phyloP scores from a whole-genome alignment of 352 stramenopile species.

The Phytophthora cactorum region DNA sequence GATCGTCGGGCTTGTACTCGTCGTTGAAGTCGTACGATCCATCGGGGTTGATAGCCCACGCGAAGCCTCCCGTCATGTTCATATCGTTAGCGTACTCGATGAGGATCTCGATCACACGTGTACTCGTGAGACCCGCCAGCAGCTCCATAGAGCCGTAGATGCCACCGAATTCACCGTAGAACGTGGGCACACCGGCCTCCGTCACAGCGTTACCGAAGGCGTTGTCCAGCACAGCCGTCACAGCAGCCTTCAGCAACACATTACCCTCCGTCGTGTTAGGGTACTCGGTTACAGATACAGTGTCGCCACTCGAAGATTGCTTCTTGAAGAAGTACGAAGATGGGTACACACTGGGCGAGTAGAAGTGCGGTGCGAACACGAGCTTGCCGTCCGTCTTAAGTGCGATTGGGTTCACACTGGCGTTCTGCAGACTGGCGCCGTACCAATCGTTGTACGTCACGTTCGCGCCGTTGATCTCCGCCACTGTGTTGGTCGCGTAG shows the following conservation, averaged over 20 bases:
- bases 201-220: conserved; percentile 68
- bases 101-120: conserved; percentile 73
- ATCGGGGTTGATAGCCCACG: conserved; percentile 84
- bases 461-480: conserved; percentile 64
- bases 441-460: conserved; percentile 85
- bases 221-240: conserved; percentile 69
- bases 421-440: conserved; percentile 83
- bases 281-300: conserved; percentile 64
- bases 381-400: conserved; percentile 71
- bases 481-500: conserved; percentile 48
- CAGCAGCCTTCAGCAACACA: conserved; percentile 51
- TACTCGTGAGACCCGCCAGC: conserved; percentile 65
- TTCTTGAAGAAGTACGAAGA: conserved; percentile 78
- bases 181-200: conserved; percentile 58
- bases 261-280: conserved; percentile 69
- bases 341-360: conserved; percentile 81
- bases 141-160: conserved; percentile 72
- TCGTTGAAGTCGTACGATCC: conserved; percentile 81
- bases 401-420: conserved; percentile 68
- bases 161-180: conserved; percentile 85
- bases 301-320: conserved; percentile 45
- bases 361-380: conserved; percentile 85
- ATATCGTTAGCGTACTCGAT: conserved; percentile 72
- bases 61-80: conserved; percentile 80
- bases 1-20: conserved; percentile 60